phyloP scores from a whole-genome alignment of 106 monocot species.

The Platanthera guangdongensis region DNA sequence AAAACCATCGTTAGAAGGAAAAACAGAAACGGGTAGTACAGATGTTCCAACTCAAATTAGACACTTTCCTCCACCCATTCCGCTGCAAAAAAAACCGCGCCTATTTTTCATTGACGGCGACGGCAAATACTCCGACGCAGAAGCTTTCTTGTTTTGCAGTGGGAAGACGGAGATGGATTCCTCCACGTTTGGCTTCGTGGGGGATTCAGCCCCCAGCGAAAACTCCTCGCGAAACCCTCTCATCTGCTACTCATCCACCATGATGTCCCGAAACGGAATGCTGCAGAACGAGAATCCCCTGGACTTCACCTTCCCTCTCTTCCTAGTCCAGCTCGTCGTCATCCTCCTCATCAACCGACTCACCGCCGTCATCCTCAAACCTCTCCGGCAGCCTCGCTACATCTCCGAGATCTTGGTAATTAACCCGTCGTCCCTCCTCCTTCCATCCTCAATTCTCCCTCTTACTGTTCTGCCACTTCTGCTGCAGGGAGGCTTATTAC shows the following conservation, averaged over 20 bases:
- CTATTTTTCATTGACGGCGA: background rate
- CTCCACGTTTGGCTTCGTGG: background rate
- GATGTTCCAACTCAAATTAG: background rate
- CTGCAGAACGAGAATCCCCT: constrained; percentile 16
- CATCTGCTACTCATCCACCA: constrained; percentile 15
- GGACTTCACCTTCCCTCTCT: constrained; percentile 21
- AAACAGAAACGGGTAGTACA: background rate
- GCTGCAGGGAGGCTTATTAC: constrained; percentile 10
- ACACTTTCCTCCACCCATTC: background rate
- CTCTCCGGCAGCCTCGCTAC: constrained; percentile 17
- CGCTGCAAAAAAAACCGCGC: background rate
- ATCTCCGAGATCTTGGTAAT: constrained; percentile 15
- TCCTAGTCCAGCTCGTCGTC: constrained; percentile 18
- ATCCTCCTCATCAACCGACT: constrained; percentile 15
- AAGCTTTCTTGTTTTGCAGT: background rate
- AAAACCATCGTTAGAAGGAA: background rate
- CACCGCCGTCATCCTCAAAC: constrained; percentile 12
- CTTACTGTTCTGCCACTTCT: background rate
- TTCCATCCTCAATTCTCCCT: background rate
- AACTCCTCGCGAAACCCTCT: background rate
- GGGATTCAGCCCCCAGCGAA: background rate
- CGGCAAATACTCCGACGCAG: background rate
- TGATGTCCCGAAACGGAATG: constrained; percentile 16
- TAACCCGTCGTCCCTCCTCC: background rate
- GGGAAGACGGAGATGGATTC: background rate